phyloP scores from a whole-genome alignment of 208 protist species.

The Endotrypanum monterogeii region DNA sequence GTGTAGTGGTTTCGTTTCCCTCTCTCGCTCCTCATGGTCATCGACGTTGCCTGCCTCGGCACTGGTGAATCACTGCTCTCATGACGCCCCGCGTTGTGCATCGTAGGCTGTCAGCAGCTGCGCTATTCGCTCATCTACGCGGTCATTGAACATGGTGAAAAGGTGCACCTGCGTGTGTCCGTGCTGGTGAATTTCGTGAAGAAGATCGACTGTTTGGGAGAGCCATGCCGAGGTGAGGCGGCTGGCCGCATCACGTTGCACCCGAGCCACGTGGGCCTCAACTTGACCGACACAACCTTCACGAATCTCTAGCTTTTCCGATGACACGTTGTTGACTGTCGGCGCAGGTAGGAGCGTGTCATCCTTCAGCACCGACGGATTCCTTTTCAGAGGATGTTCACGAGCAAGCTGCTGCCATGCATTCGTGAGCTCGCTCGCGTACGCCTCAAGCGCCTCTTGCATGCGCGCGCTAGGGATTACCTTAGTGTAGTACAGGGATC shows the following conservation, averaged over 20 bases:
- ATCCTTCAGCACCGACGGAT: background rate
- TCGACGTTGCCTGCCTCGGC: too few relatives aligned
- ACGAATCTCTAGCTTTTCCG: background rate
- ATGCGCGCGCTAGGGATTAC: constrained; percentile 25
- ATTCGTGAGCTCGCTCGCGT: constrained; percentile 13
- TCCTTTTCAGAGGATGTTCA: constrained; percentile 7
- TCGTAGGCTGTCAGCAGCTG: constrained; percentile 29
- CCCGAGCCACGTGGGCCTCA: constrained; percentile 7
- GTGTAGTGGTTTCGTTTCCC: too few relatives aligned
- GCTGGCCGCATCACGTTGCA: background rate
- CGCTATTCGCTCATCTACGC: constrained; percentile 23
- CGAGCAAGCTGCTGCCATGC: constrained; percentile 4
- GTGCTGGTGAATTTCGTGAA: background rate
- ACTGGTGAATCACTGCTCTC: background rate
- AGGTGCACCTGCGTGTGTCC: constrained; percentile 17
- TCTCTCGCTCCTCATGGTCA: too few relatives aligned
- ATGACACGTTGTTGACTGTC: background rate
- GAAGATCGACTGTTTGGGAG: constrained; percentile 21
- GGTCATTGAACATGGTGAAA: constrained; percentile 29
- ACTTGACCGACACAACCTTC: constrained; percentile 4
- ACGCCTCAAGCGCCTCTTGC: constrained; percentile 17
- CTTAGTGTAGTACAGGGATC: constrained; percentile 28
- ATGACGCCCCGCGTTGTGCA: background rate
- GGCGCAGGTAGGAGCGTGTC: background rate
- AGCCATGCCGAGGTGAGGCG: constrained; percentile 22